Conservation (phyloP, 805 yeast genomes). For the Yamadazyma nakazawae region DNA sequence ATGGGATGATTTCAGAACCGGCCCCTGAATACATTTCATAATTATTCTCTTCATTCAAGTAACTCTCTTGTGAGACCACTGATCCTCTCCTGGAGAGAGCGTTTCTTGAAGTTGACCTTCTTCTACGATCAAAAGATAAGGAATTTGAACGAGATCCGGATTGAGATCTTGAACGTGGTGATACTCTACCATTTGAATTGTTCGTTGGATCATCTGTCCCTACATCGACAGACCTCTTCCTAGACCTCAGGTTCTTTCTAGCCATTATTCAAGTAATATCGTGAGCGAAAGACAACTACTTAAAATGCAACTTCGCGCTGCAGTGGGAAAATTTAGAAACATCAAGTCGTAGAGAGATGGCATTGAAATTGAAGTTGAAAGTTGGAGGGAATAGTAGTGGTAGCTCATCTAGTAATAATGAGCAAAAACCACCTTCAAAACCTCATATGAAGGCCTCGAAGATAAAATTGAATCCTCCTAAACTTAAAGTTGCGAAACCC, state of each 20-base stretch:
- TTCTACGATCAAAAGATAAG: constrained; percentile 20
- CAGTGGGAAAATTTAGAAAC: background rate
- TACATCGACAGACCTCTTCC: background rate
- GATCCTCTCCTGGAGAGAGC: constrained; percentile 29
- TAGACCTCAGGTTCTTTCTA: background rate
- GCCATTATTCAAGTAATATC: background rate
- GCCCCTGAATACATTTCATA: constrained; percentile 78
- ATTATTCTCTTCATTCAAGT: constrained; percentile 53
- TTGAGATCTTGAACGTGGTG: background rate
- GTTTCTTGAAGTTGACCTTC: constrained; percentile 20
- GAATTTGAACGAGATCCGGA: constrained; percentile 2
- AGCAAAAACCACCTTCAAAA: background rate
- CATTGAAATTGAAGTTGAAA: constrained; percentile 19
- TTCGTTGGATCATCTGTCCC: background rate
- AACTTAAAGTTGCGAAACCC: constrained; percentile 10
- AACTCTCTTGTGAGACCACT: constrained; percentile 30
- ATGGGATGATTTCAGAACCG: constrained; percentile 70
- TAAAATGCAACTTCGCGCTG: no score
- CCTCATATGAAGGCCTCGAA: constrained; percentile 7
- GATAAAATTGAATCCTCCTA: constrained; percentile 22
- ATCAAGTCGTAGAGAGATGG: background rate
- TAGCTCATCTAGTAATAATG: background rate
- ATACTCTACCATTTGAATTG: background rate
- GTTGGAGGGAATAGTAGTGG: constrained; percentile 8
- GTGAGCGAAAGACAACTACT: background rate